Percentiles rank a stretch among this genome's conserved stretches.
phyloP scores from a whole-genome alignment of 768 basidiomycete genomes.

The Fomitopsis serialis region DNA sequence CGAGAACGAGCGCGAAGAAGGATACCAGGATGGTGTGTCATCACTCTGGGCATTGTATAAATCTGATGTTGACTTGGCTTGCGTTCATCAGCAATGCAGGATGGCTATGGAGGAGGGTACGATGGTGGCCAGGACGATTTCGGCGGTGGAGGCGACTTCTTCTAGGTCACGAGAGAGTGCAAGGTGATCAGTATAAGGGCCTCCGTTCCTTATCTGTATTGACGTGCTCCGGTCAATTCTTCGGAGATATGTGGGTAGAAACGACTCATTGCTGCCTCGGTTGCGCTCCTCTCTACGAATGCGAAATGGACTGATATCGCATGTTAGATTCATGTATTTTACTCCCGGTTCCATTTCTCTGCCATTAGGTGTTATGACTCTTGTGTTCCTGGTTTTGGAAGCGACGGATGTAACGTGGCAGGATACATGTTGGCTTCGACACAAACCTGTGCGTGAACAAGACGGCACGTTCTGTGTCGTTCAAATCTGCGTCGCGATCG shows the following conservation, averaged over 20 bases:
- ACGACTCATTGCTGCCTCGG: no score
- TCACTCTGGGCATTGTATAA: background rate
- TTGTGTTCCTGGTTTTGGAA: no score
- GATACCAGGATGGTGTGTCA: constrained; percentile 30
- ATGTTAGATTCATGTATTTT: background rate
- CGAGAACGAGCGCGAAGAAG: constrained; percentile 25
- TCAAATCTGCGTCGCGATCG: no score
- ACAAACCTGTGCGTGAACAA: no score
- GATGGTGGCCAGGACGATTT: background rate
- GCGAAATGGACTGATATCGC: background rate
- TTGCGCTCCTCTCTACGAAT: no score
- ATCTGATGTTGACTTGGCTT: background rate
- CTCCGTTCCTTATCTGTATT: no score
- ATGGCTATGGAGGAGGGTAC: background rate
- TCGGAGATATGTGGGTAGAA: background rate
- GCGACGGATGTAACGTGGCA: no score
- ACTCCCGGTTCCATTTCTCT: background rate
- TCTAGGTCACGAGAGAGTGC: background rate
- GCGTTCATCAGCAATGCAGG: background rate
- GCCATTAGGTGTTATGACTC: no score
- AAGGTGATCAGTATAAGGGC: no score
- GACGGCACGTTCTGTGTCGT: no score
- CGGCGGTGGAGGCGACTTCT: background rate
- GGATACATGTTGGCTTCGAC: no score
- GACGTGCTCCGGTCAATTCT: no score